phyloP scores from a whole-genome alignment of 2,329 filamentous ascomycete genomes.

The Claviceps paspali region DNA sequence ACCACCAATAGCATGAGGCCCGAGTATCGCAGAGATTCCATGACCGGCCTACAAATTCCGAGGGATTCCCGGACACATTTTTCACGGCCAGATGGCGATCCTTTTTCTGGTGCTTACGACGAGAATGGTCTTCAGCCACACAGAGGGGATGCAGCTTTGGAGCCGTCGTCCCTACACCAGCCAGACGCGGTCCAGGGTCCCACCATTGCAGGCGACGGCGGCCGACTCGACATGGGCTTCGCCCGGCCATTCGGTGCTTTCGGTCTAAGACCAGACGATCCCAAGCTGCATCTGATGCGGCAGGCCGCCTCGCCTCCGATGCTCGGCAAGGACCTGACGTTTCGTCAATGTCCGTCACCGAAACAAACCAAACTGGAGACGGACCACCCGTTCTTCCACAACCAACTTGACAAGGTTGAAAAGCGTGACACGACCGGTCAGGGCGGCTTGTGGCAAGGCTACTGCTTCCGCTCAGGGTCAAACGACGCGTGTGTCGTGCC shows the following conservation, averaged over 20 bases:
- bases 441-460: conserved; percentile 63
- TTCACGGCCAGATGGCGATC: conserved; percentile 9
- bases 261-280: conserved; percentile 22
- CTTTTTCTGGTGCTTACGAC: conserved; percentile 8
- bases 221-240: conserved; percentile 12
- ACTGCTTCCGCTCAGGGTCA: conserved; percentile 36
- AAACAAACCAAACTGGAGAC: conserved; percentile 73
- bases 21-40: conserved; percentile 14
- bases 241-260: conserved; percentile 29
- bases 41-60: conserved; percentile 9
- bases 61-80: conserved; percentile 13
- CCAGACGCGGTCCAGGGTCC: no score
- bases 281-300: conserved; percentile 30
- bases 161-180: conserved; percentile 6
- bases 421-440: conserved; percentile 41
- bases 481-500: conserved; percentile 23
- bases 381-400: conserved; percentile 45
- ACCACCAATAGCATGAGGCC: conserved; percentile 19
- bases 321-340: conserved; percentile 67
- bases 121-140: neutral
- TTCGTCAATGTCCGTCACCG: conserved; percentile 70
- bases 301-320: conserved; percentile 60
- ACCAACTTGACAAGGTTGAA: conserved; percentile 28
- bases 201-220: no score
- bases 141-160: neutral